Evolutionary conservation across 352 stramenopile species (phyloP), one percentile per base, ranked within the genome.

Genomic region (Phytophthora idaei): DNA sequence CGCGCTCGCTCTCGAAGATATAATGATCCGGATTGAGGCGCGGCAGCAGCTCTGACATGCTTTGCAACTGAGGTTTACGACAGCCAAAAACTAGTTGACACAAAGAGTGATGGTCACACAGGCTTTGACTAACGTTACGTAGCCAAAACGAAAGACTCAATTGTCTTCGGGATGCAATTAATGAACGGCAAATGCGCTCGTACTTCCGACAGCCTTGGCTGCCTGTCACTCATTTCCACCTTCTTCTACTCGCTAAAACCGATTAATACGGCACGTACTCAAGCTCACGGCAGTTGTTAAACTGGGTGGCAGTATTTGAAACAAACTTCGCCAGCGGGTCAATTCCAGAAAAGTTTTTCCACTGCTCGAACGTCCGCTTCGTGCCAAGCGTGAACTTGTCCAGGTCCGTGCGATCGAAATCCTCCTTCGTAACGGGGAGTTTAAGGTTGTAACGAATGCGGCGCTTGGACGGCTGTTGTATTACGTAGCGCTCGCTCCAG

Each of bases 301-400:
- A 94, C 66, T 94, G 87, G 25, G 75, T 73, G 12, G 63, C 73
- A 46, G 85, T 74, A 49, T 67, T 76, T 5, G 73, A 60, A 7
- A 85, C 39, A 49, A 83, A 93, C 68, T 81, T 76, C n/a, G 83
- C 86, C 45, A 82, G 59, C 14, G 85, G 86, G 34, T 94, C 83
- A 45, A 94, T 93, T 12, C 81, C 74, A 2, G 83, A 90, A n/a
- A 94, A 94, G 48, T 90, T 75, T 27, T 81, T 81, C 84, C 84
- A 94, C 71, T 93, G 84, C 65, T 81, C 74, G 25, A 92, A 86
- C 25, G 84, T 90, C 17, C 86, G 78, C 77, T 91, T 93, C 14
- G 57, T 92, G 54, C 86, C 86, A 5, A 94, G 58, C 12, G 65
- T 56, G 63, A 90, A 94, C 57, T 89, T 74, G 14, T 90, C 80